Evolutionary conservation across 2,329 filamentous ascomycete species (phyloP), one percentile per base, ranked within the genome.

Genomic region (Sphaceloma murrayae): DNA sequence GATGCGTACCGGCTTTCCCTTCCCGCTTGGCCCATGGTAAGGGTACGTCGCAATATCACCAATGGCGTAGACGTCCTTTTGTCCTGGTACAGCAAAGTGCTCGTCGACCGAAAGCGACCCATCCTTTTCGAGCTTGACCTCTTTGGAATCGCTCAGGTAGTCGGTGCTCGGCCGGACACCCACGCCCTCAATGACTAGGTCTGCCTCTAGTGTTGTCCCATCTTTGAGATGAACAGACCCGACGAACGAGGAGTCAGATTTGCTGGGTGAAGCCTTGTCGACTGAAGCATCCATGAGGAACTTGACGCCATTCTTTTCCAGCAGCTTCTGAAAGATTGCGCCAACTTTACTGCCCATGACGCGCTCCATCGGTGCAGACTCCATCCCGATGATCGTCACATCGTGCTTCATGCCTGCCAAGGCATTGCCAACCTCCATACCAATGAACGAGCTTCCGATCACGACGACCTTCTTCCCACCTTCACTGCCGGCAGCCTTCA

Each of bases 41-140:
- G 91, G 91, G 63, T 86, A 95, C 0, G 84, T 88, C 9, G 91
- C 88, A 50, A 98, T 96, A 60, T 98, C 91, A 43, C 89, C 89
- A 49, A 98, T 78, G 10, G 91, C 91, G 58, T 85, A 98, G 42
- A 95, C 87, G 52, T 89, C 82, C 55, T 82, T 74, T 3, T 91
- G 64, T 1, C 84, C 85, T 1, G 74, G 67, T 1, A 96, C 81
- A 6, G 77, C 72, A 62, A 91, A 95, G 43, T 76, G 73, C 56
- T 87, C 81, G 60, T 95, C 80, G 0, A 85, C 87, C 56, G 73
- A 75, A 45, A 98, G 56, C 1, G 86, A 94, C n/a, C 87, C 87
- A 56, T 98, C 91, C 53, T 89, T 78, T 1, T 95, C 74, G 1
- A 96, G 75, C 18, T 71, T 64, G 21, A 95, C 62, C 10, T 72